Evolutionary conservation across 2,329 filamentous ascomycete genomes (phyloP).

Genomic region (Pyricularia sp.): DNA sequence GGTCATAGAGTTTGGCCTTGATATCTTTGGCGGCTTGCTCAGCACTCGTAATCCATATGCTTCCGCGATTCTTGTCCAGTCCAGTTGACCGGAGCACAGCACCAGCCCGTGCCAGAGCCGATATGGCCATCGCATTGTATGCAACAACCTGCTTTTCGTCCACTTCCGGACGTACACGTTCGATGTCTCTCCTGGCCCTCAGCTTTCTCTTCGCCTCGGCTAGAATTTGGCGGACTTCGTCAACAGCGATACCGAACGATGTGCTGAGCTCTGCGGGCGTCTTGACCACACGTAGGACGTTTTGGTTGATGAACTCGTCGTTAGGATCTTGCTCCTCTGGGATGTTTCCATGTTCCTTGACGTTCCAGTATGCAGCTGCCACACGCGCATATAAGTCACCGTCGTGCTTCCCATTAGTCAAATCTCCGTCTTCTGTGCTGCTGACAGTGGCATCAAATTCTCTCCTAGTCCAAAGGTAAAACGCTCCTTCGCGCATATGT

Average conservation of each 20-base stretch:
- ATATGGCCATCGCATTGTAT: constrained; percentile 83
- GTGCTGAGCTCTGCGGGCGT: constrained; percentile 56
- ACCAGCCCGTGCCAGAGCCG: constrained; percentile 64
- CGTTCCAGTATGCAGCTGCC: constrained; percentile 72
- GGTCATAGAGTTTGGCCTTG: constrained; percentile 58
- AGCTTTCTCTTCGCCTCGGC: constrained; percentile 54
- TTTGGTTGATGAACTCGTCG: constrained; percentile 90
- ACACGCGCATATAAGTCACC: constrained; percentile 52
- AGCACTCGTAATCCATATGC: constrained; percentile 52
- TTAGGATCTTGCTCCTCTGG: constrained; percentile 70
- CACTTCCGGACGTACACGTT: constrained; percentile 61
- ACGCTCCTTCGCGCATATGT: constrained; percentile 82
- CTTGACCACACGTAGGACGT: constrained; percentile 63
- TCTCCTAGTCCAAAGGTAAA: constrained; percentile 84
- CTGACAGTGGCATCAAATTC: constrained; percentile 66
- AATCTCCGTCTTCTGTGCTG: background rate
- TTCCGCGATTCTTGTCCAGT: constrained; percentile 42
- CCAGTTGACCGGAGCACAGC: constrained; percentile 42
- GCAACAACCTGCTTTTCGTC: constrained; percentile 82
- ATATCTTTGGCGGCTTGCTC: constrained; percentile 60
- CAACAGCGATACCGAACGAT: constrained; percentile 59
- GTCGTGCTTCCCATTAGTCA: constrained; percentile 18
- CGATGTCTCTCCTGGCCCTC: constrained; percentile 55
- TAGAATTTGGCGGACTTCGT: constrained; percentile 56
- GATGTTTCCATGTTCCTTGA: constrained; percentile 76